Base-by-base conservation (phyloP, 768 basidiomycete genomes). In the Xerocomus potaroensis region DNA sequence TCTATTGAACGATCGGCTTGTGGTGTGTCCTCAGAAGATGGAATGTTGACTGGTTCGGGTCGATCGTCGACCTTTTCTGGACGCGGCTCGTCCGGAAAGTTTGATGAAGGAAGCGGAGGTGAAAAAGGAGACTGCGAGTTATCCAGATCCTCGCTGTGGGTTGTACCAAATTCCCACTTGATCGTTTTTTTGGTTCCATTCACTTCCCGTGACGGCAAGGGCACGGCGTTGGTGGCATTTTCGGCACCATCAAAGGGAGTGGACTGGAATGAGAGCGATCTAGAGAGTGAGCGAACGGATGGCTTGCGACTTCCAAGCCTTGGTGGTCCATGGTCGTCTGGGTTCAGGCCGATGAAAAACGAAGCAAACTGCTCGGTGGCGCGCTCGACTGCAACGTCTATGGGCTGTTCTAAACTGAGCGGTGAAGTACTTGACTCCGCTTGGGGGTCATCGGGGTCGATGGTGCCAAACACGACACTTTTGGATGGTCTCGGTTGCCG, bases 121-220 rank as follows among this genome's bases (percentile, higher is more conserved):
- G 19, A 39, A 14, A 32, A 32, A 12, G 46, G 42, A 35, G 41
- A 19, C 34, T 43, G 35, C 23, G 40, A 23, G 4, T 48, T 44
- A 3, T 51, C 44, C 2, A 59, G 35, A 38, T 49, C 49, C 21
- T 45, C 47, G 15, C 40, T 47, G 5, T 26, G 36, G 14, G 75
- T 72, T 30, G 77, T 75, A 15, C 82, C 81, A 58, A 83, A 83
- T 59, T 75, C 73, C 80, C 78, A 82, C 59, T 74, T 80, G 37
- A 59, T 51, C 44, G 55, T 42, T 12, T 56, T 49, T 23, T 34
- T 45, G 23, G 42, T 45, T 14, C 51, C 56, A 34, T 53, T 57
- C 23, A 41, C 43, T 23, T 52, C 51, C 32, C 12, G 50, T 30
- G 34, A 35, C 8, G 34, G 31, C 4, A 37, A 16, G 10, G 47